phyloP scores from a whole-genome alignment of 352 stramenopile genomes.

The Plasmopara viticola region DNA sequence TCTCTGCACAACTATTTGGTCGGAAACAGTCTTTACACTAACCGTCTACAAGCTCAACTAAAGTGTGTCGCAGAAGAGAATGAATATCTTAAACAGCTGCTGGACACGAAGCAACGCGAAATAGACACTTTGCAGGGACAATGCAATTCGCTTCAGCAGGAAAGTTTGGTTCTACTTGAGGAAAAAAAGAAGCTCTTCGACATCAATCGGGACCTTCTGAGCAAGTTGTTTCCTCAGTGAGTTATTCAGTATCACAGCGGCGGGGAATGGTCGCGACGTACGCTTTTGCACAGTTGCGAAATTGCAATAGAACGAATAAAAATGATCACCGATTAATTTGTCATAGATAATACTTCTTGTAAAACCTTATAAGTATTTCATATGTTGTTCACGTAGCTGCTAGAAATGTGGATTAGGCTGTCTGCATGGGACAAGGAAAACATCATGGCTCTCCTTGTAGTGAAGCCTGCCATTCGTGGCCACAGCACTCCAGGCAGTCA shows the following conservation, averaged over 20 bases:
- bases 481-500: too few relatives aligned
- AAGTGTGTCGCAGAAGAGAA: conserved; percentile 66
- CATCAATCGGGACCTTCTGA: conserved; percentile 64
- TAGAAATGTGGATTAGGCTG: too few relatives aligned
- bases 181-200: conserved; percentile 79
- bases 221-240: conserved; percentile 67
- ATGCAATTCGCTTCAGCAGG: conserved; percentile 55
- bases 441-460: too few relatives aligned
- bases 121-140: conserved; percentile 45
- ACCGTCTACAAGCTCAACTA: conserved; percentile 64
- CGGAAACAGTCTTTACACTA: conserved; percentile 61
- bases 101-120: conserved; percentile 50
- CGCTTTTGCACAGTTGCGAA: not conserved
- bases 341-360: too few relatives aligned
- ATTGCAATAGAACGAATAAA: conserved; percentile 13
- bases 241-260: too few relatives aligned
- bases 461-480: too few relatives aligned
- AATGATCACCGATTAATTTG: conserved; percentile 1
- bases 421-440: too few relatives aligned
- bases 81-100: conserved; percentile 39
- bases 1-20: conserved; percentile 71
- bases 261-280: too few relatives aligned
- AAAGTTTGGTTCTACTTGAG: conserved; percentile 58
- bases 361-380: too few relatives aligned
- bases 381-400: too few relatives aligned